These are phyloP conservation scores for Epicoccum sorghinum DNA, from an alignment of 2,329 filamentous ascomycete species.

Conservation along the genomic window DNA sequence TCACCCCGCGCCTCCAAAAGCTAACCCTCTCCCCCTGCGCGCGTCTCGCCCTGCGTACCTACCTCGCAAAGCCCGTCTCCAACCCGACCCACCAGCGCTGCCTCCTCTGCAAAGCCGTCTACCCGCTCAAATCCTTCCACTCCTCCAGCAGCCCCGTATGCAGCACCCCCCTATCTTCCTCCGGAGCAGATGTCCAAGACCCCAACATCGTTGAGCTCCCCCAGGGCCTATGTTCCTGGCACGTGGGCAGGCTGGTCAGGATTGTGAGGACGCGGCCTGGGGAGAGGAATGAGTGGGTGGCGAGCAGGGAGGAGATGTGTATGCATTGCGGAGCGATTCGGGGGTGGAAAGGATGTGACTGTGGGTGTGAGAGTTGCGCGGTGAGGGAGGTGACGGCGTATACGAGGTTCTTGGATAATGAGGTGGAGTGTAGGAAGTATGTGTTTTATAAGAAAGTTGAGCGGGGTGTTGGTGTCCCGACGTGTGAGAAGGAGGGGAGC, in stretches of 20 bases:
- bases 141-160: conserved; percentile 41
- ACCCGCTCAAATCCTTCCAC: conserved; percentile 37
- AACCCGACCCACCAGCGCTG: conserved; percentile 33
- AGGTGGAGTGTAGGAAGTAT: conserved; percentile 27
- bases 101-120: conserved; percentile 38
- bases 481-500: conserved; percentile 1
- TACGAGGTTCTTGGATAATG: conserved; percentile 40
- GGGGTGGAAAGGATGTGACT: conserved; percentile 34
- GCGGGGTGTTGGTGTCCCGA: background rate
- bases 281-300: conserved; percentile 40
- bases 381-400: conserved; percentile 35
- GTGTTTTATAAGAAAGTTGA: conserved; percentile 32
- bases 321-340: conserved; percentile 44
- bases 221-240: conserved; percentile 41
- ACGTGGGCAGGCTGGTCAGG: conserved; percentile 37
- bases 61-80: conserved; percentile 24
- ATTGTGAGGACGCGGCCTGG: conserved; percentile 25
- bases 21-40: conserved; percentile 32
- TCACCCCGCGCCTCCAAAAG: conserved; percentile 21
- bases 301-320: conserved; percentile 35
- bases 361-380: conserved; percentile 41
- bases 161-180: background rate
- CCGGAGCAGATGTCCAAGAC: conserved; percentile 6
- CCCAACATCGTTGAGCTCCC: conserved; percentile 38
- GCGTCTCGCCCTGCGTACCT: conserved; percentile 35